Percentiles rank a stretch among this genome's conserved stretches.
Conservation (phyloP, 2,329 filamentous ascomycete species). For the Fusarium transvaalense region DNA sequence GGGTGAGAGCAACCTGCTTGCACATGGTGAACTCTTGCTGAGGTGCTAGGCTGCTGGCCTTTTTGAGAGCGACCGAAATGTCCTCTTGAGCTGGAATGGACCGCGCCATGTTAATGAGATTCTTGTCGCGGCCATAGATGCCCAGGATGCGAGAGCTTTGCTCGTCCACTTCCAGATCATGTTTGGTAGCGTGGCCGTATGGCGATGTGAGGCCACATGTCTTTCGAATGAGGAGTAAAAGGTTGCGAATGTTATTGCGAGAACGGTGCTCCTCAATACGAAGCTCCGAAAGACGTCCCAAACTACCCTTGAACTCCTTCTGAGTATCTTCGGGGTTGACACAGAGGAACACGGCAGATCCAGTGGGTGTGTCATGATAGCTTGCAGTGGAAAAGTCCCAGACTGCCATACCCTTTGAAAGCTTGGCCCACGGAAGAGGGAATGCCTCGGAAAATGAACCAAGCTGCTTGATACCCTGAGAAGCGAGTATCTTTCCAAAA, state of each 20-base stretch:
- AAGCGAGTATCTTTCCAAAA: conserved; percentile 31
- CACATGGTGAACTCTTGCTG: conserved; percentile 20
- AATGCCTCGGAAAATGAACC: conserved; percentile 35
- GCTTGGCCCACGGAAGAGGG: conserved; percentile 33
- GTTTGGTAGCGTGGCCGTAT: not conserved
- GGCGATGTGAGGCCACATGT: not conserved
- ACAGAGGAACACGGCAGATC: conserved; percentile 44
- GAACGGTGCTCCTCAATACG: not conserved
- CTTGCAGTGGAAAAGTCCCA: conserved; percentile 45
- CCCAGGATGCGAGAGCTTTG: not conserved
- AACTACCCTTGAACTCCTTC: not conserved
- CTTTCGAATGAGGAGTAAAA: not conserved
- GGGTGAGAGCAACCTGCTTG: conserved; percentile 21
- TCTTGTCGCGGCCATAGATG: not conserved
- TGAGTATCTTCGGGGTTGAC: conserved; percentile 43
- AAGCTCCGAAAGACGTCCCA: too few relatives aligned
- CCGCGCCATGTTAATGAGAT: conserved; percentile 15
- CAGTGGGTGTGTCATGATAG: conserved; percentile 34
- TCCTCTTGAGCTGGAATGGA: conserved; percentile 20
- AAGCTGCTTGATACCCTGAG: conserved; percentile 42
- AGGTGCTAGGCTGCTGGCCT: not conserved
- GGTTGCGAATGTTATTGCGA: not conserved
- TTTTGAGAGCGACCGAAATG: conserved; percentile 1
- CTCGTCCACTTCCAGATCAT: not conserved
- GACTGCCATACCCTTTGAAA: conserved; percentile 46